A percentile compares a stretch with the other conserved stretches of the same genome.
phyloP scores from a whole-genome alignment of 108 stramenopile species.

The Discostella stelligeroides region DNA sequence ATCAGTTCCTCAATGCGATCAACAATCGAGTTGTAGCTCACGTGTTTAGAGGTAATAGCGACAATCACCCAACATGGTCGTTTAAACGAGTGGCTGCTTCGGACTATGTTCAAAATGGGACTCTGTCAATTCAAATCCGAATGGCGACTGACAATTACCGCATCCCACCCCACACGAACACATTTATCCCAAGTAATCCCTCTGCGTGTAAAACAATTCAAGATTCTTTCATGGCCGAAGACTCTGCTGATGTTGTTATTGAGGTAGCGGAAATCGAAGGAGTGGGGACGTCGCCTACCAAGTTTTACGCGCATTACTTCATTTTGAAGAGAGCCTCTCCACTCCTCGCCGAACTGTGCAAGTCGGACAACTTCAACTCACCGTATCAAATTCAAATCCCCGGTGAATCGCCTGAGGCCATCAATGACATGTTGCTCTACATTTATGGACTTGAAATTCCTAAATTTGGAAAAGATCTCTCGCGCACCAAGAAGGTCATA shows the following conservation, averaged over 20 bases:
- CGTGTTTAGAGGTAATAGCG: no score
- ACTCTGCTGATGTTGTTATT: constrained; percentile 5
- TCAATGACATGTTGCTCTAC: not conserved
- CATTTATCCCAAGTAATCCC: constrained; percentile 5
- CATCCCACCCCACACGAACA: not conserved
- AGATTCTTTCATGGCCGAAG: not conserved
- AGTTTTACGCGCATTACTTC: constrained; percentile 1
- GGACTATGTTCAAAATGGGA: not conserved
- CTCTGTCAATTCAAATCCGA: not conserved
- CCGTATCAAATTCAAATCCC: not conserved
- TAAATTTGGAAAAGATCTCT: not conserved
- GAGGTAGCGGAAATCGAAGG: not conserved
- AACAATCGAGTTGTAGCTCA: no score
- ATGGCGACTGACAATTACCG: not conserved
- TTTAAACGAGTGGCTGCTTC: no score
- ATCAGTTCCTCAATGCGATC: no score
- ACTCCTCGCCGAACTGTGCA: constrained; percentile 1
- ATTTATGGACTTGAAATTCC: constrained; percentile 2
- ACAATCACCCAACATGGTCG: no score
- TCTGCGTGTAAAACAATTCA: not conserved
- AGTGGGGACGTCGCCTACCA: not conserved
- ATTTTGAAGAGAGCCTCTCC: not conserved
- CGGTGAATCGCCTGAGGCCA: not conserved
- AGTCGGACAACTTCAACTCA: not conserved
- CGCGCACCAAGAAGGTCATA: not conserved